Percentiles rank a stretch among this genome's conserved stretches.
phyloP scores from a whole-genome alignment of 2,329 filamentous ascomycete genomes.

The Pseudomassariella vexata region DNA sequence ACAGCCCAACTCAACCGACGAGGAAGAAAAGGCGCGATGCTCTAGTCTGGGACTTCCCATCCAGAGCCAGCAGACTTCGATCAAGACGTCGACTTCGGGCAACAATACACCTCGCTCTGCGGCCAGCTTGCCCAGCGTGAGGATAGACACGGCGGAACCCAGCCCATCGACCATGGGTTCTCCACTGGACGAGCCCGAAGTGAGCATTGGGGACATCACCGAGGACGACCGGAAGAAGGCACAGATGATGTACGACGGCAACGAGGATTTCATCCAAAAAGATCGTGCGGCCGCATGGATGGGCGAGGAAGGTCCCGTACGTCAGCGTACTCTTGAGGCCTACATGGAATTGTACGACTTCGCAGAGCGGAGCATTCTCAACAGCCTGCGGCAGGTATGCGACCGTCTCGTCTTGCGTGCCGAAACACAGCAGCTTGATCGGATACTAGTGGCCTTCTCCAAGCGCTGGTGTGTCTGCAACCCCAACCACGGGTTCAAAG shows the following conservation, averaged over 20 bases:
- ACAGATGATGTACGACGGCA: constrained; percentile 75
- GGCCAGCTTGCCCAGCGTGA: constrained; percentile 42
- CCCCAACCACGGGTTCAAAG: constrained; percentile 86
- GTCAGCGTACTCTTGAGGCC: constrained; percentile 57
- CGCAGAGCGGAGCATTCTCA: constrained; percentile 71
- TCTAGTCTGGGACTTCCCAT: constrained; percentile 26
- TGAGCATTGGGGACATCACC: constrained; percentile 52
- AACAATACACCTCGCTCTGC: constrained; percentile 29
- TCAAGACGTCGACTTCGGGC: constrained; percentile 30
- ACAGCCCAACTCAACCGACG: constrained; percentile 13
- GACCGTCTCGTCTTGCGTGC: constrained; percentile 75
- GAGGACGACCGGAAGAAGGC: constrained; percentile 73
- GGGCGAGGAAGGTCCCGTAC: constrained; percentile 63
- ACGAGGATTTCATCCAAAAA: constrained; percentile 74
- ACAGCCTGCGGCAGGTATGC: constrained; percentile 74
- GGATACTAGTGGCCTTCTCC: constrained; percentile 85
- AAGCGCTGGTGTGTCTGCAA: constrained; percentile 93
- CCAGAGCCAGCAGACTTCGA: constrained; percentile 28
- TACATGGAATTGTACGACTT: constrained; percentile 96
- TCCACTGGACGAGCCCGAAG: constrained; percentile 52
- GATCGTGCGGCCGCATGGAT: constrained; percentile 82
- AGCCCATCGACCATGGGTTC: constrained; percentile 31
- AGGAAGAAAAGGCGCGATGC: constrained; percentile 9
- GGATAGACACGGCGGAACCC: constrained; percentile 38
- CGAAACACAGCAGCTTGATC: constrained; percentile 94